Evolutionary conservation across 768 basidiomycete species (phyloP).

Genomic region (Panaeolus cyanescens): DNA sequence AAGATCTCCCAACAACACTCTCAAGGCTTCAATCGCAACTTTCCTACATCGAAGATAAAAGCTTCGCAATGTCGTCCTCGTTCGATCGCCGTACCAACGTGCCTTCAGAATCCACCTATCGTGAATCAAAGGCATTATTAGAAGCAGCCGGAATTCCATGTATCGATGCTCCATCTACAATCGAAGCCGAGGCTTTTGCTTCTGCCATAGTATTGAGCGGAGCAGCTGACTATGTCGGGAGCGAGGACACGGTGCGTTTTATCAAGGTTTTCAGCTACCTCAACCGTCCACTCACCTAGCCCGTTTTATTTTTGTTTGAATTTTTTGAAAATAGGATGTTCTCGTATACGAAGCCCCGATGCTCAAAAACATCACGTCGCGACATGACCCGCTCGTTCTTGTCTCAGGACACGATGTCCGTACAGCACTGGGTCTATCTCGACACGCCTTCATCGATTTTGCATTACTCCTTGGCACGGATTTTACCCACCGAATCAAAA

Average conservation of each 20-base stretch:
- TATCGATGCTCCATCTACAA: slow-evolving; percentile 64
- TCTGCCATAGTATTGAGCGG: slow-evolving; percentile 75
- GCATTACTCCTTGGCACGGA: slow-evolving; percentile 88
- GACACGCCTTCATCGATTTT: slow-evolving; percentile 75
- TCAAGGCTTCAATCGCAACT: slow-evolving; percentile 9
- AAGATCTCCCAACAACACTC: not conserved
- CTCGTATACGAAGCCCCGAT: slow-evolving; percentile 82
- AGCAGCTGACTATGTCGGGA: slow-evolving; percentile 83
- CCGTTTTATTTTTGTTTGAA: slow-evolving; percentile 7
- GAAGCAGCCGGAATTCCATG: slow-evolving; percentile 83
- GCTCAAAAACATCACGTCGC: slow-evolving; percentile 72
- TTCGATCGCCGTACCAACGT: slow-evolving; percentile 63
- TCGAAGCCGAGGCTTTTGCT: slow-evolving; percentile 87
- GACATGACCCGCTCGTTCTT: slow-evolving; percentile 57
- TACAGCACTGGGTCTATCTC: slow-evolving; percentile 54
- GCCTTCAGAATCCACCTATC: slow-evolving; percentile 68
- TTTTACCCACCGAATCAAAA: slow-evolving; percentile 83
- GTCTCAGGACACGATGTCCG: slow-evolving; percentile 70
- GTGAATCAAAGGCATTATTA: slow-evolving; percentile 69
- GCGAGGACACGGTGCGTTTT: slow-evolving; percentile 77
- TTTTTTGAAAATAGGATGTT: slow-evolving; percentile 58
- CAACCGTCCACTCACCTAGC: too few relatives aligned
- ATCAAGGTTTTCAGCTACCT: too few relatives aligned
- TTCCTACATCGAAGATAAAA: slow-evolving; percentile 47
- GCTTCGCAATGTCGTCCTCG: slow-evolving; percentile 59